These are phyloP conservation scores for Mrakia blollopis DNA, from an alignment of 768 basidiomycete genomes.

Conservation along the genomic window DNA sequence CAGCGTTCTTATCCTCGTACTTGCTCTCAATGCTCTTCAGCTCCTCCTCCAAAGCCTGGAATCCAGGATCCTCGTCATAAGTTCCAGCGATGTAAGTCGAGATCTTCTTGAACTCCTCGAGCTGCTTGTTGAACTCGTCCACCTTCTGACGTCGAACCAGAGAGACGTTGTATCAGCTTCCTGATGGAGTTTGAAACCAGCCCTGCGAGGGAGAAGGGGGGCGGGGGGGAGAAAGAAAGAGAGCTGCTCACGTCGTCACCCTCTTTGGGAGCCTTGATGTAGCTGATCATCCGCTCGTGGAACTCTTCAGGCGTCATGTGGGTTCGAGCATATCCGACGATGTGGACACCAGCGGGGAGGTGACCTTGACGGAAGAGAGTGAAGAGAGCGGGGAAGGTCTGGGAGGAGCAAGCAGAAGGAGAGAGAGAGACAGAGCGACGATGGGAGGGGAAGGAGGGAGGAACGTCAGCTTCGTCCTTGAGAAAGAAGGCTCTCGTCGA, in stretches of 20 bases:
- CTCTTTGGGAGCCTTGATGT: constrained; percentile 69
- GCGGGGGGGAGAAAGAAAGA: too few species aligned
- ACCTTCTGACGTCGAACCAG: background rate
- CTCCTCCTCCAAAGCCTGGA: constrained; percentile 68
- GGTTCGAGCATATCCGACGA: constrained; percentile 94
- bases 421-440: background rate
- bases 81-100: constrained; percentile 78
- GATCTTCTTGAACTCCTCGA: constrained; percentile 77
- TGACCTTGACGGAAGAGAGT: constrained; percentile 73
- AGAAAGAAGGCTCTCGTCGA: too few species aligned
- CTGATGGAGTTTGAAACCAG: background rate
- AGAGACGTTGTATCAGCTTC: background rate
- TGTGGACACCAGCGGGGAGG: constrained; percentile 76
- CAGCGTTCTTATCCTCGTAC: constrained; percentile 60
- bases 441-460: background rate
- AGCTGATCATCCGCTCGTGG: constrained; percentile 71
- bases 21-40: constrained; percentile 70
- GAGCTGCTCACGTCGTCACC: constrained; percentile 49
- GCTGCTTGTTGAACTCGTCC: constrained; percentile 51
- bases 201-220: background rate
- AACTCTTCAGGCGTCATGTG: constrained; percentile 84
- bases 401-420: background rate
- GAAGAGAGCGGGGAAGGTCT: constrained; percentile 96
- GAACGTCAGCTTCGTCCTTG: background rate
- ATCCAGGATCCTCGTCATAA: constrained; percentile 79